phyloP scores from a whole-genome alignment of 2,329 filamentous ascomycete genomes.

The Ophiostoma ips region DNA sequence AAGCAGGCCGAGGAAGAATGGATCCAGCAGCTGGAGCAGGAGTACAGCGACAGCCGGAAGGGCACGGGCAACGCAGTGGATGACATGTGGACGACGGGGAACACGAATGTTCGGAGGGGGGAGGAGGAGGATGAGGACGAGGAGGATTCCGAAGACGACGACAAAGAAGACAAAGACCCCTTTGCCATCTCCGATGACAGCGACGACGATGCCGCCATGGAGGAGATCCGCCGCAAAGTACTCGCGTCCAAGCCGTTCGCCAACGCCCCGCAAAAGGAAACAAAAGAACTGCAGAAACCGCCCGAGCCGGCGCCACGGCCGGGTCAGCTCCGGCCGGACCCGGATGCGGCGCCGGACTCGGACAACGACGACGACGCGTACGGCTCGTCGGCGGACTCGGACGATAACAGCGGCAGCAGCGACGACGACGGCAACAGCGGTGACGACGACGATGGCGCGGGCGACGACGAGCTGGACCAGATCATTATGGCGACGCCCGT shows the following conservation, averaged over 20 bases:
- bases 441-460: slow-evolving; percentile 27
- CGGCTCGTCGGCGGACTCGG: slow-evolving; percentile 3
- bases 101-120: slow-evolving; percentile 49
- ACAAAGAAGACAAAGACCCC: slow-evolving; percentile 39
- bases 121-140: slow-evolving; percentile 24
- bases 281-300: slow-evolving; percentile 33
- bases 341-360: slow-evolving; percentile 57
- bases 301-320: slow-evolving; percentile 50
- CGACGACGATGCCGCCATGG: slow-evolving; percentile 67
- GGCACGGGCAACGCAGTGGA: slow-evolving; percentile 20
- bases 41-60: slow-evolving; percentile 69
- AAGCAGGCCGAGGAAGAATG: slow-evolving; percentile 78
- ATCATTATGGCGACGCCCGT: slow-evolving; percentile 86
- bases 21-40: slow-evolving; percentile 78
- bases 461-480: slow-evolving; percentile 74
- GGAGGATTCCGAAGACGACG: slow-evolving; percentile 30
- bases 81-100: slow-evolving; percentile 84
- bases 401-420: not conserved
- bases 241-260: slow-evolving; percentile 81
- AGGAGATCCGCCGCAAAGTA: slow-evolving; percentile 78
- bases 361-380: slow-evolving; percentile 35
- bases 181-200: slow-evolving; percentile 67
- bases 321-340: slow-evolving; percentile 42
- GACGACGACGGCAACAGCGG: slow-evolving; percentile 25
- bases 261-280: slow-evolving; percentile 31